These are phyloP conservation scores for Hypoxylon subgilvum DNA, from an alignment of 495 filamentous ascomycete genomes.

Conservation along the genomic window DNA sequence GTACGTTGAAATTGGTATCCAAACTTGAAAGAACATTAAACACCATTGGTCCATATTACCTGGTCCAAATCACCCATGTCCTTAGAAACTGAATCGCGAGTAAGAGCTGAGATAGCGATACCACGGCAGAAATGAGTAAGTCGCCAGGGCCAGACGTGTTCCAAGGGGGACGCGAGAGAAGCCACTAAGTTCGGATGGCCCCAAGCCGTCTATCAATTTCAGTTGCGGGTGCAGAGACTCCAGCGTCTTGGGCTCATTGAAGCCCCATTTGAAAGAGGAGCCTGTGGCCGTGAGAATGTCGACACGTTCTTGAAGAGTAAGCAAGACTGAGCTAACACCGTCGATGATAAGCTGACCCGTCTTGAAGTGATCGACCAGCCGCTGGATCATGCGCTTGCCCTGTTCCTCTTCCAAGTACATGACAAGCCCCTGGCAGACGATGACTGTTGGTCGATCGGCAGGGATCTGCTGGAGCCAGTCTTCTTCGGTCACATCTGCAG, in stretches of 20 bases:
- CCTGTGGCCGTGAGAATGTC: constrained; percentile 17
- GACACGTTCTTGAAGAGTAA: constrained; percentile 17
- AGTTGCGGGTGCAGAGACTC: constrained; percentile 28
- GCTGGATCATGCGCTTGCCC: constrained; percentile 23
- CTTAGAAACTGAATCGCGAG: constrained; percentile 22
- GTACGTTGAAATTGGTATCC: too few relatives aligned
- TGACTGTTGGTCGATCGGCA: constrained; percentile 27
- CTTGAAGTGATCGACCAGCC: constrained; percentile 31
- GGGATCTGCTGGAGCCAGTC: constrained; percentile 31
- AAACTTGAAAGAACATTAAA: background rate
- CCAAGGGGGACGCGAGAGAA: constrained; percentile 15
- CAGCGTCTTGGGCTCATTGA: constrained; percentile 31
- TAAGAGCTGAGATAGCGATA: constrained; percentile 27
- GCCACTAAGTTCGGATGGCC: constrained; percentile 17
- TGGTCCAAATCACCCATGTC: background rate
- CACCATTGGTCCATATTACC: background rate
- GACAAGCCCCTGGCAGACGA: constrained; percentile 34
- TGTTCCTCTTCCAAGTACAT: constrained; percentile 38
- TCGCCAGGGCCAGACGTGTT: constrained; percentile 17
- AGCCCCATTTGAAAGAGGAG: constrained; percentile 26
- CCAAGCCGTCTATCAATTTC: constrained; percentile 28
- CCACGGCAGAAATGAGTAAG: constrained; percentile 27
- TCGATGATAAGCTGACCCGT: constrained; percentile 38
- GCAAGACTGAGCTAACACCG: constrained; percentile 12
- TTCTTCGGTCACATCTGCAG: constrained; percentile 25